A percentile compares a stretch with the other conserved stretches of the same genome.
Evolutionary conservation across 306 rosid species (phyloP).

Genomic region (Arachis hypogaea): DNA sequence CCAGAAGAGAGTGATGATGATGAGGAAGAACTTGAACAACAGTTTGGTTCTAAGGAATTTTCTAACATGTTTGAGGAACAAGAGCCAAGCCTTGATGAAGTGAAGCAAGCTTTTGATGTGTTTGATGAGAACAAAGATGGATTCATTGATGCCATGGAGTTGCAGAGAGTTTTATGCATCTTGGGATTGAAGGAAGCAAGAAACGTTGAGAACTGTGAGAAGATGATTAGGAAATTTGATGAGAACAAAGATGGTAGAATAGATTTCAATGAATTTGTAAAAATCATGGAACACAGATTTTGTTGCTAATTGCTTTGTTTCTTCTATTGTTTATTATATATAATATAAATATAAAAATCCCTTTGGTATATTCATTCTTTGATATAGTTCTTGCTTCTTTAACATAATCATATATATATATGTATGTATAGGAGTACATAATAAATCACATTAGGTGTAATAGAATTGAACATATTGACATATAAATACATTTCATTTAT

Average conservation of each 20-base stretch:
- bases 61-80: slow-evolving; percentile 71
- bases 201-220: slow-evolving; percentile 55
- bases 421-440: too few relatives aligned
- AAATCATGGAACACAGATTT: slow-evolving; percentile 70
- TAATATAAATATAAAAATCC: slow-evolving; percentile 8
- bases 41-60: slow-evolving; percentile 47
- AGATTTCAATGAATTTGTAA: slow-evolving; percentile 76
- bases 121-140: slow-evolving; percentile 85
- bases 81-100: slow-evolving; percentile 84
- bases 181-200: slow-evolving; percentile 64
- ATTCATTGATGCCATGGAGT: slow-evolving; percentile 69
- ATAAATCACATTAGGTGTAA: too few relatives aligned
- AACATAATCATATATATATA: background rate
- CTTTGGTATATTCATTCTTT: slow-evolving; percentile 6
- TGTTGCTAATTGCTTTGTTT: slow-evolving; percentile 41
- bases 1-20: slow-evolving; percentile 38
- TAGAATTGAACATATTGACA: too few relatives aligned
- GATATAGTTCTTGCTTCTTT: slow-evolving; percentile 7
- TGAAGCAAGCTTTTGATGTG: slow-evolving; percentile 85
- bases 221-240: slow-evolving; percentile 69
- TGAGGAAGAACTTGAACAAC: slow-evolving; percentile 49
- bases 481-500: too few relatives aligned
- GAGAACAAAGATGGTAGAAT: slow-evolving; percentile 69
- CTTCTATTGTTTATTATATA: background rate
- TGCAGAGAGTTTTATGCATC: slow-evolving; percentile 62